Percentiles rank a stretch among this genome's conserved stretches.
These are phyloP conservation scores for Taphrina confusa DNA, from an alignment of 1,139 yeast species.

Conservation along the genomic window DNA sequence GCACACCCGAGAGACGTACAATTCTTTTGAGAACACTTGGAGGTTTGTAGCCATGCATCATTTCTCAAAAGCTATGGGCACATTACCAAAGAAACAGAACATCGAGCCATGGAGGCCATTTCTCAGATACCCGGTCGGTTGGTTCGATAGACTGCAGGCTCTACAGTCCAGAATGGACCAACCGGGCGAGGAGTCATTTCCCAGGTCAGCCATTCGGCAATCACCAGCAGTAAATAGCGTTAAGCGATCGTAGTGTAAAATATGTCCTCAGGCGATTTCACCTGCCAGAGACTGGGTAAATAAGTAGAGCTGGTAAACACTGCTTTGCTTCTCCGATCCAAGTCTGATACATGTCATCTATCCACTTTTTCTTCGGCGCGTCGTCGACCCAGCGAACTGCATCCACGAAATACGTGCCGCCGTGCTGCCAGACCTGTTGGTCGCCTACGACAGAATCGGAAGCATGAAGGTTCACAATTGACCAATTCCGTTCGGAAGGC, in stretches of 20 bases:
- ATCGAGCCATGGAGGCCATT: conserved; percentile 1
- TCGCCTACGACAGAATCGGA: not conserved
- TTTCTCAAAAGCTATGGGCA: conserved; percentile 8
- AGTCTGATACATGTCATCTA: conserved; percentile 12
- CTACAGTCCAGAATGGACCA: conserved; percentile 10
- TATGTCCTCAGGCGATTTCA: not conserved
- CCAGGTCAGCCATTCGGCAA: not conserved
- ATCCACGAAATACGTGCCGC: conserved; percentile 16
- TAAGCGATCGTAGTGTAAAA: not conserved
- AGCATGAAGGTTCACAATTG: not conserved
- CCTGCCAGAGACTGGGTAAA: conserved; percentile 26
- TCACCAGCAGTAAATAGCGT: not conserved
- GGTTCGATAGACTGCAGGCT: conserved; percentile 13
- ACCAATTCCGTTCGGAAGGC: not conserved
- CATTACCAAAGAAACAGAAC: not conserved
- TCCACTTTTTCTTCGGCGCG: conserved; percentile 4
- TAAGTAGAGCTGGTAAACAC: conserved; percentile 20
- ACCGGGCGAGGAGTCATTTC: not conserved
- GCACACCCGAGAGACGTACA: conserved; percentile 17
- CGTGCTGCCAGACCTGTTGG: conserved; percentile 16
- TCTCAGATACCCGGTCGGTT: conserved; percentile 2
- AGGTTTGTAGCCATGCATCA: not conserved
- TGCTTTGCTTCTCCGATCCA: conserved; percentile 4
- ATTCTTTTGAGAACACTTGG: conserved; percentile 15
- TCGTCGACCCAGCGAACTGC: conserved; percentile 7